phyloP scores from a whole-genome alignment of 2,329 filamentous ascomycete species.

The Fusarium sp. region DNA sequence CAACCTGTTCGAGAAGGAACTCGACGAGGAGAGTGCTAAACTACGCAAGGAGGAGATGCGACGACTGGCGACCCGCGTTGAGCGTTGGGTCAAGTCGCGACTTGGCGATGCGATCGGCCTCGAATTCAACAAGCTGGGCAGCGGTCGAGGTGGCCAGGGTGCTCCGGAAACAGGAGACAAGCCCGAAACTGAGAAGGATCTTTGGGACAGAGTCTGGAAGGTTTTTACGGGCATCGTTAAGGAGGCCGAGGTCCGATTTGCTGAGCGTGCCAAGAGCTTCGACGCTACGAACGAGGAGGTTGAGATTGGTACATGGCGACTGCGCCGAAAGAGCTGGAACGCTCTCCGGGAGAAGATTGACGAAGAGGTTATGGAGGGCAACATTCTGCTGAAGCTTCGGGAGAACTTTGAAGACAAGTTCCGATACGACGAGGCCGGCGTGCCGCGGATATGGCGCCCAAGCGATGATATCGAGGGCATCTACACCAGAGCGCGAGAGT shows the following conservation, averaged over 20 bases:
- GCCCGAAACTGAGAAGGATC: constrained; percentile 78
- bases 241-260: constrained; percentile 87
- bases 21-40: constrained; percentile 86
- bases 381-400: constrained; percentile 91
- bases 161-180: constrained; percentile 83
- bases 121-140: constrained; percentile 96
- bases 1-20: constrained; percentile 84
- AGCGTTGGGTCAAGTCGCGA: constrained; percentile 91
- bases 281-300: constrained; percentile 93
- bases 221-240: constrained; percentile 84
- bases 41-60: constrained; percentile 97
- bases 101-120: constrained; percentile 88
- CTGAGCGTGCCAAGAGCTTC: constrained; percentile 90
- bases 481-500: constrained; percentile 92
- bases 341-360: constrained; percentile 91
- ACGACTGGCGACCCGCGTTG: constrained; percentile 86
- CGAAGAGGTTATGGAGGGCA: constrained; percentile 98
- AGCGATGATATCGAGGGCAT: constrained; percentile 97
- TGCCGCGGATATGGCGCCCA: constrained; percentile 95
- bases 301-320: constrained; percentile 89
- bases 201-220: constrained; percentile 96
- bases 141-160: constrained; percentile 82
- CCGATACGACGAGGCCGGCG: constrained; percentile 93
- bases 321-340: constrained; percentile 94
- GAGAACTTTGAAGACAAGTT: constrained; percentile 99